A percentile compares a stretch with the other conserved stretches of the same genome.
phyloP scores from a whole-genome alignment of 73 alveolate genomes.

The Paramecium sonneborni region DNA sequence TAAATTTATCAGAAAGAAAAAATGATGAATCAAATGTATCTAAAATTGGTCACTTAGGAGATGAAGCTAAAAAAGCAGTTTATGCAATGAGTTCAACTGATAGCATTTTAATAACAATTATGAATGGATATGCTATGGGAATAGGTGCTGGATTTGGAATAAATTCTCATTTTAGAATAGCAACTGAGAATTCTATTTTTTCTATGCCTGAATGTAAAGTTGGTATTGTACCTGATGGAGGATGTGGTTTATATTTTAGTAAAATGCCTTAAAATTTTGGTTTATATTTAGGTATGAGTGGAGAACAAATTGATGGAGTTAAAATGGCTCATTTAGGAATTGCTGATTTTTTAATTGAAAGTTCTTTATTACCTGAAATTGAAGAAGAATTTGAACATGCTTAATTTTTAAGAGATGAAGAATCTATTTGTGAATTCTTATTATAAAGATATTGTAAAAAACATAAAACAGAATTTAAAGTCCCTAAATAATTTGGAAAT shows the following conservation, averaged over 20 bases:
- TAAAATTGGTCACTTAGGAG: background rate
- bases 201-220: constrained; percentile 69
- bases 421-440: background rate
- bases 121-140: constrained; percentile 72
- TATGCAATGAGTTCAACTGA: background rate
- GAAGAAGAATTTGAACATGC: constrained; percentile 14
- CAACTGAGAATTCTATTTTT: constrained; percentile 67
- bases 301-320: constrained; percentile 31
- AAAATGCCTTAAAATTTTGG: constrained; percentile 40
- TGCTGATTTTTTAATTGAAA: constrained; percentile 49
- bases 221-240: constrained; percentile 72
- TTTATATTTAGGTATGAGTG: constrained; percentile 58
- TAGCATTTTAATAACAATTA: constrained; percentile 30
- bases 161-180: constrained; percentile 61
- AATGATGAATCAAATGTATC: background rate
- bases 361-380: background rate
- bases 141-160: constrained; percentile 67
- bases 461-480: background rate
- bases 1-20: background rate
- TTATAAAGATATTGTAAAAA: background rate
- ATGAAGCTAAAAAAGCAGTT: background rate
- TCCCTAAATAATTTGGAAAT: background rate
- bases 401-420: background rate
- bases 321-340: constrained; percentile 38
- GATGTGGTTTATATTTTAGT: constrained; percentile 47